These are phyloP conservation scores for Bipolaris cookei DNA, from an alignment of 2,329 filamentous ascomycete genomes.

Conservation along the genomic window DNA sequence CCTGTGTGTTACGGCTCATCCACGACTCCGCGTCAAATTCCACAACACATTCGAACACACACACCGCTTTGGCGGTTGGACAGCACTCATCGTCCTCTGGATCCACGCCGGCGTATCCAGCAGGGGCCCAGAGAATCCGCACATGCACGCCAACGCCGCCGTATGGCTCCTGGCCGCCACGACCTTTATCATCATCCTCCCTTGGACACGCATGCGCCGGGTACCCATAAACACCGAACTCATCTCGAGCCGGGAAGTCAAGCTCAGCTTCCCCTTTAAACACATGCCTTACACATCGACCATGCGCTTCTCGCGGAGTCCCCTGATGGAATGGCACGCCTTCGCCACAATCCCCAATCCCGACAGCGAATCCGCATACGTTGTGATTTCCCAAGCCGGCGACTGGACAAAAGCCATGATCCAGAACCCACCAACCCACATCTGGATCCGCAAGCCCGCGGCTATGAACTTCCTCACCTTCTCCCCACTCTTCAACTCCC, in stretches of 20 bases:
- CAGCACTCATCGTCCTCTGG: slow-evolving; percentile 37
- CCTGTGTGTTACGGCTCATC: slow-evolving; percentile 37
- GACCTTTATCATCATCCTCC: slow-evolving; percentile 70
- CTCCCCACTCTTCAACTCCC: slow-evolving; percentile 24
- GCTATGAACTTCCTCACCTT: slow-evolving; percentile 29
- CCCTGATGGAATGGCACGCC: slow-evolving; percentile 46
- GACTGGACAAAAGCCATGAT: slow-evolving; percentile 43
- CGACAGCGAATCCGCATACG: slow-evolving; percentile 11
- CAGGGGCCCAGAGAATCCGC: neutral
- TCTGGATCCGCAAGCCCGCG: slow-evolving; percentile 29
- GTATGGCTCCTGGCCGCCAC: slow-evolving; percentile 73
- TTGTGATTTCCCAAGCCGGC: slow-evolving; percentile 44
- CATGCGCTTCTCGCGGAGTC: slow-evolving; percentile 22
- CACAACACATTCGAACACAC: slow-evolving; percentile 47
- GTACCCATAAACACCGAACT: slow-evolving; percentile 68
- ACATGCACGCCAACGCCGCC: slow-evolving; percentile 18
- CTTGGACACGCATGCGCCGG: slow-evolving; percentile 75
- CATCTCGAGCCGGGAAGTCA: slow-evolving; percentile 74
- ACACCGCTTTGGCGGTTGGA: slow-evolving; percentile 48
- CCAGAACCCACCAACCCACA: slow-evolving; percentile 12
- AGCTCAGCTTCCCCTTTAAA: slow-evolving; percentile 60
- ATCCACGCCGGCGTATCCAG: slow-evolving; percentile 24
- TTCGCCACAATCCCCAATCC: slow-evolving; percentile 45
- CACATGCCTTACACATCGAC: slow-evolving; percentile 35
- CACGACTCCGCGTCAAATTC: slow-evolving; percentile 29